Conservation (phyloP, 2,329 filamentous ascomycete genomes). For the Cryphonectria carpinicola region DNA sequence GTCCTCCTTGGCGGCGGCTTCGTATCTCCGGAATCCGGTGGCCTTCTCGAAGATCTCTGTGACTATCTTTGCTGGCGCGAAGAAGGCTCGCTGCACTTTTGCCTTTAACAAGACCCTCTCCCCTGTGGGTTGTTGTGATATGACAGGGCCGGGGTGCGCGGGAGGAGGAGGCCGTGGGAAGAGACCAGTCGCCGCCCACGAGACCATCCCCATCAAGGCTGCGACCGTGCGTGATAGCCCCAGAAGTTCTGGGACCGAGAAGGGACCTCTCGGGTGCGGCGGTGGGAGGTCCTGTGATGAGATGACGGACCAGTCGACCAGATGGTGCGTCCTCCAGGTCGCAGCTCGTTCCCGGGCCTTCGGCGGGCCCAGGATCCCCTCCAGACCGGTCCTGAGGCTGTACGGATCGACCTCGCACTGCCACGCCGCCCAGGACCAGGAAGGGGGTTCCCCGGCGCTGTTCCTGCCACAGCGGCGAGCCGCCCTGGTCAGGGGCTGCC, state of each 20-base stretch:
- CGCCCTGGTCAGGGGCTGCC: slow-evolving; percentile 5
- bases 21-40: background rate
- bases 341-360: background rate
- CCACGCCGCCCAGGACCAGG: slow-evolving; percentile 16
- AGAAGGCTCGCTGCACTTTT: background rate
- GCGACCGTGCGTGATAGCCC: background rate
- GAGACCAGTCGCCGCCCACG: background rate
- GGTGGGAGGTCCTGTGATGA: background rate
- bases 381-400: slow-evolving; percentile 1
- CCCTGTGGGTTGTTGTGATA: background rate
- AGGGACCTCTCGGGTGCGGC: background rate
- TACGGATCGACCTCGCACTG: slow-evolving; percentile 12
- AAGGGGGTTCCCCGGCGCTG: background rate
- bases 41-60: background rate
- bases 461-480: background rate
- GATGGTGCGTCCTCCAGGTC: background rate
- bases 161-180: background rate
- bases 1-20: background rate
- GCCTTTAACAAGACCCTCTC: background rate
- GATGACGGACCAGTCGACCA: slow-evolving; percentile 9
- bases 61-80: background rate
- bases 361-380: background rate
- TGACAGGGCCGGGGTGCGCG: background rate
- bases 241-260: background rate
- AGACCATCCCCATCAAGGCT: background rate